Evolutionary conservation across 352 stramenopile genomes (phyloP).

Genomic region (Saprolegnia diclina): DNA sequence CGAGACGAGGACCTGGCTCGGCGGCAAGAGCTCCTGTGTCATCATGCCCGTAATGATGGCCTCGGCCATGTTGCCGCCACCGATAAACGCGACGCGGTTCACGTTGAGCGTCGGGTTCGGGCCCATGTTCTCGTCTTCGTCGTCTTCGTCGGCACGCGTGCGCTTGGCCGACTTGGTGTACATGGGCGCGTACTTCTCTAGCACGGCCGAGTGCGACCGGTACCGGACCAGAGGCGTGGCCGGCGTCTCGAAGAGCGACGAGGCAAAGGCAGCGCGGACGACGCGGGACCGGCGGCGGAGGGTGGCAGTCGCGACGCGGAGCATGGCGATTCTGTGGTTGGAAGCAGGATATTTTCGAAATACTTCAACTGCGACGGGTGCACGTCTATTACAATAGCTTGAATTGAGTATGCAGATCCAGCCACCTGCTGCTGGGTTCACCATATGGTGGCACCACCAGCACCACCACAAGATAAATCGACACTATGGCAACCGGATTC

Average conservation of each 20-base stretch:
- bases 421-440: not conserved
- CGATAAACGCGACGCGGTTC: slow-evolving; percentile 65
- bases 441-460: not conserved
- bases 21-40: slow-evolving; percentile 54
- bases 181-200: slow-evolving; percentile 21
- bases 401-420: not conserved
- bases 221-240: not conserved
- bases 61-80: slow-evolving; percentile 87
- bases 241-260: not conserved
- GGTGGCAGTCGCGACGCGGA: not conserved
- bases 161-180: slow-evolving; percentile 11
- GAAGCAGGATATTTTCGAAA: not conserved
- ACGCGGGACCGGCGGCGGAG: not conserved
- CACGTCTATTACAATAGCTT: not conserved
- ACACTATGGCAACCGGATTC: not conserved
- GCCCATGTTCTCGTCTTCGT: not conserved
- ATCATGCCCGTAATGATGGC: slow-evolving; percentile 80
- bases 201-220: slow-evolving; percentile 17
- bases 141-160: no score
- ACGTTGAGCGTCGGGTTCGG: slow-evolving; percentile 35
- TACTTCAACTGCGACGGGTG: not conserved
- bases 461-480: not conserved
- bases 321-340: not conserved
- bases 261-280: not conserved
- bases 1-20: slow-evolving; percentile 68